A percentile compares a stretch with the other conserved stretches of the same genome.
Evolutionary conservation across 2,329 filamentous ascomycete genomes (phyloP).

Genomic region (Apiospora hydei): DNA sequence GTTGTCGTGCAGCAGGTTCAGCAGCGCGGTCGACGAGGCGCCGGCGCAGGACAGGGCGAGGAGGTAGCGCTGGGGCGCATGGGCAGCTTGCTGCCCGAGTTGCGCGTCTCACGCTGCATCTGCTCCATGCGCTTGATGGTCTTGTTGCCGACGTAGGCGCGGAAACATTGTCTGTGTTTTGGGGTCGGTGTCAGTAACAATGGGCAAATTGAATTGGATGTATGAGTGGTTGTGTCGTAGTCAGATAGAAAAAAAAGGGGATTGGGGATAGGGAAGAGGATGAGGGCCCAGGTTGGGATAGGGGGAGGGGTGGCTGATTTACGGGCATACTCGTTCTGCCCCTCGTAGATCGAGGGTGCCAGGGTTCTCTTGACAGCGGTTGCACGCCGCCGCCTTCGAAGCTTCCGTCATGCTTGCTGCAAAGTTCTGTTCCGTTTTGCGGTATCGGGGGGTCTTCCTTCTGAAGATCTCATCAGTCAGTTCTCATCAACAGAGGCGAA

Average conservation of each 20-base stretch:
- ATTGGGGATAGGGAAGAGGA: slow-evolving; percentile 10
- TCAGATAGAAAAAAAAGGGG: background rate
- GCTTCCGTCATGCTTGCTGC: background rate
- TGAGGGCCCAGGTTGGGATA: slow-evolving; percentile 19
- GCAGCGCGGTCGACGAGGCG: slow-evolving; percentile 77
- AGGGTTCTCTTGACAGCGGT: slow-evolving; percentile 43
- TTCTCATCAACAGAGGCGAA: background rate
- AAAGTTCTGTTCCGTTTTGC: background rate
- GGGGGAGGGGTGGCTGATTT: slow-evolving; percentile 23
- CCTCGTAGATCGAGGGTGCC: slow-evolving; percentile 40
- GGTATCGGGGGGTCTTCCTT: no score
- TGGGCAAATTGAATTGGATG: background rate
- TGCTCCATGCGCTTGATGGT: slow-evolving; percentile 73
- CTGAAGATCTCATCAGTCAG: background rate
- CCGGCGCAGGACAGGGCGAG: slow-evolving; percentile 81
- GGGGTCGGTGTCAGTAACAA: background rate
- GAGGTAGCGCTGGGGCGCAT: slow-evolving; percentile 62
- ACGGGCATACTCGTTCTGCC: slow-evolving; percentile 41
- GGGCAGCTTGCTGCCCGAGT: slow-evolving; percentile 38
- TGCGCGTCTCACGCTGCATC: slow-evolving; percentile 57
- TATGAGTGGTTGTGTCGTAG: slow-evolving; percentile 25
- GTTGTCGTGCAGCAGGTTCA: slow-evolving; percentile 78
- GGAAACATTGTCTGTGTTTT: slow-evolving; percentile 73
- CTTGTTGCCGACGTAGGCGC: slow-evolving; percentile 79
- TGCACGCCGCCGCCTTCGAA: slow-evolving; percentile 32